These are phyloP conservation scores for Psidium friedrichsthalianum DNA, from an alignment of 345 rosid genomes.

Conservation along the genomic window DNA sequence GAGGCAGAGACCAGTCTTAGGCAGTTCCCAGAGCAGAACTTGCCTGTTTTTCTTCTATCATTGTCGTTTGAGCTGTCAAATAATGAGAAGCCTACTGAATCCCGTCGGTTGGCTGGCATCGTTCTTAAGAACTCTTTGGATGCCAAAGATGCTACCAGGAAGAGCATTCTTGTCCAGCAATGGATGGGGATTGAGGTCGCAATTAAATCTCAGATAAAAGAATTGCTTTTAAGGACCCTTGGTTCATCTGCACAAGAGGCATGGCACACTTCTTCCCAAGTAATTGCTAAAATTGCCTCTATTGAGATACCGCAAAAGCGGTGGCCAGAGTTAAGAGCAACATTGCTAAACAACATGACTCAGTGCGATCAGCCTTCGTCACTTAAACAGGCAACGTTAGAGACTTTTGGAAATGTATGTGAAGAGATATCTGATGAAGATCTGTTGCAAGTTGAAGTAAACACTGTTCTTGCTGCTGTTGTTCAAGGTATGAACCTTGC, in stretches of 20 bases:
- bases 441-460: conserved; percentile 86
- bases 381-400: conserved; percentile 82
- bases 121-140: conserved; percentile 86
- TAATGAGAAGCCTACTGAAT: conserved; percentile 65
- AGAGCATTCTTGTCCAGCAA: conserved; percentile 60
- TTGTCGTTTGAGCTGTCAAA: conserved; percentile 75
- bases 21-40: conserved; percentile 76
- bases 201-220: conserved; percentile 78
- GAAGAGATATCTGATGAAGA: conserved; percentile 86
- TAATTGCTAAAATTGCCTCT: conserved; percentile 82
- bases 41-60: conserved; percentile 60
- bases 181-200: conserved; percentile 57
- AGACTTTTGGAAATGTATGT: conserved; percentile 85
- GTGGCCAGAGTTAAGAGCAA: conserved; percentile 78
- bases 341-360: conserved; percentile 68
- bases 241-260: conserved; percentile 63
- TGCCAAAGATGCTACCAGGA: conserved; percentile 62
- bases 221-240: conserved; percentile 51
- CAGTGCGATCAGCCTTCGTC: conserved; percentile 42
- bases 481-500: conserved; percentile 93
- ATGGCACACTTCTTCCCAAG: conserved; percentile 39
- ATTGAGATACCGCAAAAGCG: conserved; percentile 86
- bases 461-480: conserved; percentile 84
- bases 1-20: conserved; percentile 65
- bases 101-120: conserved; percentile 86